Evolutionary conservation across 129 eudicot species (phyloP), one percentile per base, ranked within the genome.

Genomic region (Flaveria brownii): DNA sequence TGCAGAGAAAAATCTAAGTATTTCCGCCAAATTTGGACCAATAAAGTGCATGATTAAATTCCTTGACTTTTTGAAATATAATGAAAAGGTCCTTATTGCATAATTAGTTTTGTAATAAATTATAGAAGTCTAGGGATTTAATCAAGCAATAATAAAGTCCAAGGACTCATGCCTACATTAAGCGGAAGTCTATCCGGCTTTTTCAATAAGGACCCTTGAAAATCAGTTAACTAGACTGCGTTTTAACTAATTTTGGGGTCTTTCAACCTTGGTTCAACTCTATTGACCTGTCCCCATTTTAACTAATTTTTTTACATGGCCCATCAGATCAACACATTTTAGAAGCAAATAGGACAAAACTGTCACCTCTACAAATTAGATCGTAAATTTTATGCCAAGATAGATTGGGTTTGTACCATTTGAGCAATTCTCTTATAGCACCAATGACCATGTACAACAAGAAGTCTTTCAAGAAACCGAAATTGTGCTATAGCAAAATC

Each of bases 361-460:
- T 36, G 41, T 36, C 41, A 36, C 41, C 41, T 36, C 41, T 36
- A 36, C 41, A 36, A 36, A 36, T 36, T 57, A 20, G 12, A 20
- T 57, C 4, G 12, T 60, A 60, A 60, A 11, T 26, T 28, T 28
- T 28, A 62, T 62, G 68, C 45, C 20, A 26, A 55, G 47, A 50
- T 0, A 42, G 9, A 41, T 76, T 25, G 33, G 4, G 46, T 30
- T 14, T 9, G 79, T 85, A 93, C 96, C 98, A 90, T 90, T 82
- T 90, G 98, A 63, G 98, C 98, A 5, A 93, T 93, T 85, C 98
- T 83, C 74, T 93, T 93, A 80, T 93, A 93, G 87, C 98, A 93
- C 98, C 98, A 93, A 78, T 93, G 98, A 3, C 98, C 98, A 81
- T 93, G 98, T 36, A 93, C 95, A 68, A 93, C 96, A 77, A 93